These are phyloP conservation scores for Scenedesmus sp. DNA, from an alignment of 163 green algal genomes.

Conservation along the genomic window DNA sequence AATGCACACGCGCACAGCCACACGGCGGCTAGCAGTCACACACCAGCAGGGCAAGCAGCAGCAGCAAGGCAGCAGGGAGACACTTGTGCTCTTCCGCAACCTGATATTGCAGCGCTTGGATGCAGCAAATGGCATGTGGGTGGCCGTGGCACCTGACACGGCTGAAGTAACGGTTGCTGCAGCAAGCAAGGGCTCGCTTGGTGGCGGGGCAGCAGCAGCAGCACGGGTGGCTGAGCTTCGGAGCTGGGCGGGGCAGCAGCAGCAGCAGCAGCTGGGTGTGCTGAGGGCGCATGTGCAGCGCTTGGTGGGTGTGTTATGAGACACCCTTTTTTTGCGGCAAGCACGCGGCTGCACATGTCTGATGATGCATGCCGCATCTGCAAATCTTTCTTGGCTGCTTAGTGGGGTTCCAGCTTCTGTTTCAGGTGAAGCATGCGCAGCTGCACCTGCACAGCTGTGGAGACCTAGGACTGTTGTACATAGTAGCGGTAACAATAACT, in stretches of 20 bases:
- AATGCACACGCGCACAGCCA: neutral
- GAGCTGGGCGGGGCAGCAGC: slow-evolving; percentile 8
- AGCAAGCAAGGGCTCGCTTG: neutral
- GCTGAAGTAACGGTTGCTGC: neutral
- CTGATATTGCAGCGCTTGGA: slow-evolving; percentile 8
- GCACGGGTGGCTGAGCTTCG: neutral
- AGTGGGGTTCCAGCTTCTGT: no score
- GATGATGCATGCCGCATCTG: no score
- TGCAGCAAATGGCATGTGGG: slow-evolving; percentile 24
- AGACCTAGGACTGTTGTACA: no score
- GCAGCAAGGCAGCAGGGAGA: slow-evolving; percentile 9
- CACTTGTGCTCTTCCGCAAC: neutral
- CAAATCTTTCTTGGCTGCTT: no score
- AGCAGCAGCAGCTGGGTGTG: neutral
- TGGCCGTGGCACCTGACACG: slow-evolving; percentile 21
- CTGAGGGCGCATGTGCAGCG: neutral
- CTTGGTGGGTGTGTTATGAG: neutral
- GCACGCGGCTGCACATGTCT: no score
- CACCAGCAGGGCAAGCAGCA: neutral
- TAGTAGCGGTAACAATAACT: no score
- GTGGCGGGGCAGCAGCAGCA: slow-evolving; percentile 7
- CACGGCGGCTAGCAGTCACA: neutral
- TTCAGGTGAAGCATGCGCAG: no score
- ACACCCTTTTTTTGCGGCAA: no score
- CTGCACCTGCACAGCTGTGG: no score